Conservation (phyloP, 83 land plant genomes). For the Picea abies region DNA sequence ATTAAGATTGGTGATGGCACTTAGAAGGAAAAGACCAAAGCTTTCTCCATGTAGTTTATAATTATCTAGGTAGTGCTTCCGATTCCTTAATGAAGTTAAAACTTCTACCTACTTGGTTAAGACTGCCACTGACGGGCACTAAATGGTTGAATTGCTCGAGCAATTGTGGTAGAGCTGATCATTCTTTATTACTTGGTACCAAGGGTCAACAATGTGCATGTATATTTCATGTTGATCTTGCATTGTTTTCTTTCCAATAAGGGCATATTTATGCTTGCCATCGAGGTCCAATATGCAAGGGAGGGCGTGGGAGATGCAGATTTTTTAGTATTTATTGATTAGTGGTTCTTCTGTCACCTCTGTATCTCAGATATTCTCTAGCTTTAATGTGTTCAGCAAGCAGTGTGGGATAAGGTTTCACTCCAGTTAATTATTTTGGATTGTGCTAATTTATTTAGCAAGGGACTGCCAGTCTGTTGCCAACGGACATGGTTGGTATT, state of each 20-base stretch:
- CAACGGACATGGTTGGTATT: neutral
- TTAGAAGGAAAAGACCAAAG: neutral
- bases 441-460: constrained; percentile 11
- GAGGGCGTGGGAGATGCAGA: constrained; percentile 2
- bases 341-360: neutral
- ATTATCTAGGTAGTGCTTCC: neutral
- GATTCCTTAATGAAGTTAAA: neutral
- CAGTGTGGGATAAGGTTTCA: constrained; percentile 5
- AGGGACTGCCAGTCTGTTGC: neutral
- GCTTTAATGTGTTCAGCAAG: neutral
- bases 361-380: constrained; percentile 5
- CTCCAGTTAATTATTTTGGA: constrained; percentile 7
- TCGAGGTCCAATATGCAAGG: neutral
- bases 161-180: neutral
- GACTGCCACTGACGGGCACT: neutral
- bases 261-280: constrained; percentile 6
- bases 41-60: neutral
- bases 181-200: constrained; percentile 16
- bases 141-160: neutral
- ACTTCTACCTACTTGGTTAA: neutral
- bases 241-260: constrained; percentile 15
- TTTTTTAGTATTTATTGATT: constrained; percentile 10
- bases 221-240: constrained; percentile 13
- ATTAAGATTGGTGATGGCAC: neutral
- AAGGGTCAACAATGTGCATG: constrained; percentile 9